These are phyloP conservation scores for Ceratocystis colombiana DNA, from an alignment of 2,329 filamentous ascomycete genomes.

Conservation along the genomic window DNA sequence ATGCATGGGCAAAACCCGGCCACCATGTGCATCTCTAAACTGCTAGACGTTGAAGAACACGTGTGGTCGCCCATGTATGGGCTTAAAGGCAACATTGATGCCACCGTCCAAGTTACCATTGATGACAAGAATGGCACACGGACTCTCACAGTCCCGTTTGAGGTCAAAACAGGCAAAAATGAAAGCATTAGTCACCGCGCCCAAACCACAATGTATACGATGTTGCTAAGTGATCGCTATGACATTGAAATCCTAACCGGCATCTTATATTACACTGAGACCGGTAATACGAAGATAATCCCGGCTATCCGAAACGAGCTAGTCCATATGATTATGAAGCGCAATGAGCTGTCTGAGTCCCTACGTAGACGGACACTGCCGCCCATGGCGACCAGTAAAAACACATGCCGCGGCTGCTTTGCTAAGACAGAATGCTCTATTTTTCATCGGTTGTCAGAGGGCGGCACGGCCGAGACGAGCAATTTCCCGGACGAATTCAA, in stretches of 20 bases:
- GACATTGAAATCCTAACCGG: constrained; percentile 86
- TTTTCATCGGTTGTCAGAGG: constrained; percentile 83
- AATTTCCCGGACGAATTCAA: constrained; percentile 74
- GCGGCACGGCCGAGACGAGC: constrained; percentile 70
- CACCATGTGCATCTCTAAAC: constrained; percentile 78
- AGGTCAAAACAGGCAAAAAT: constrained; percentile 88
- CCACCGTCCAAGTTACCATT: constrained; percentile 82
- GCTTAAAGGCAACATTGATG: constrained; percentile 94
- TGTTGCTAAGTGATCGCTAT: constrained; percentile 87
- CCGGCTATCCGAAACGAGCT: constrained; percentile 79
- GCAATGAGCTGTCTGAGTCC: constrained; percentile 79
- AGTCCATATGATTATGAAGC: constrained; percentile 91
- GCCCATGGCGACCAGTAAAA: constrained; percentile 71
- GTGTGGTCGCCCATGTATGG: constrained; percentile 98
- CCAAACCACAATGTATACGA: constrained; percentile 87
- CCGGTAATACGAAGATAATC: constrained; percentile 73
- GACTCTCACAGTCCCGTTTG: constrained; percentile 78
- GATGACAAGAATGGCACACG: constrained; percentile 55
- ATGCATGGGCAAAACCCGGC: constrained; percentile 60
- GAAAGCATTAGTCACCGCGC: constrained; percentile 75
- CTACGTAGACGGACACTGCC: constrained; percentile 76
- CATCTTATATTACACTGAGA: constrained; percentile 90
- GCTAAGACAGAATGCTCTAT: constrained; percentile 84
- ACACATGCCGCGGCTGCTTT: constrained; percentile 78
- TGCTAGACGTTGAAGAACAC: constrained; percentile 94